These are phyloP conservation scores for Yarrowia sp. DNA, from an alignment of 805 yeast species.

Conservation along the genomic window DNA sequence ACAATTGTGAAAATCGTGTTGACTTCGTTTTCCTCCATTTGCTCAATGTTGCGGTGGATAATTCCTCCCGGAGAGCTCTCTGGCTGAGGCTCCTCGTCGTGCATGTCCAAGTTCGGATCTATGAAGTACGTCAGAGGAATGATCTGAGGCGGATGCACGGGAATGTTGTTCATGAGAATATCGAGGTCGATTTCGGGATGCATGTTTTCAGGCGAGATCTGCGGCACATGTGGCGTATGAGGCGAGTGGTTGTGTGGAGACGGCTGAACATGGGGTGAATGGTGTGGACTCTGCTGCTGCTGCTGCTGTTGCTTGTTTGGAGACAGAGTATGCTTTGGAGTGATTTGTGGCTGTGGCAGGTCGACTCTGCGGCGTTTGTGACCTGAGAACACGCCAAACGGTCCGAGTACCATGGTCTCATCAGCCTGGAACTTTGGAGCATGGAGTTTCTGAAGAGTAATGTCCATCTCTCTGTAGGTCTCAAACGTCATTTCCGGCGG, in stretches of 20 bases:
- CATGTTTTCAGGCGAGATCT: background rate
- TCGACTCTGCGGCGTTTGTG: background rate
- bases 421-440: conserved; percentile 44
- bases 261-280: background rate
- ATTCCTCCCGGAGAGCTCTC: conserved; percentile 1
- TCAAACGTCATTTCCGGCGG: conserved; percentile 56
- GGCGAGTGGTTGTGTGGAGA: background rate
- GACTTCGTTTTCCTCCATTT: conserved; percentile 21
- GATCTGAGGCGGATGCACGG: conserved; percentile 17
- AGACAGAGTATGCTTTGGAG: conserved; percentile 12
- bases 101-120: conserved; percentile 13
- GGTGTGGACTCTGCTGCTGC: background rate
- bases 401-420: conserved; percentile 61
- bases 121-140: conserved; percentile 4
- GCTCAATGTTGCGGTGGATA: conserved; percentile 23
- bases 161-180: conserved; percentile 9
- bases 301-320: background rate
- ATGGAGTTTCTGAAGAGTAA: conserved; percentile 58
- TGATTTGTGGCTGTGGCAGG: background rate
- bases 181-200: conserved; percentile 6
- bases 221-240: background rate
- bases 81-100: background rate
- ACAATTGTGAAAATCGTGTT: conserved; percentile 25
- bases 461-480: conserved; percentile 81
- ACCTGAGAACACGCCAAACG: conserved; percentile 78